A percentile compares a stretch with the other conserved stretches of the same genome.
Conservation (phyloP, 352 stramenopile genomes). For the Phytophthora melonis region DNA sequence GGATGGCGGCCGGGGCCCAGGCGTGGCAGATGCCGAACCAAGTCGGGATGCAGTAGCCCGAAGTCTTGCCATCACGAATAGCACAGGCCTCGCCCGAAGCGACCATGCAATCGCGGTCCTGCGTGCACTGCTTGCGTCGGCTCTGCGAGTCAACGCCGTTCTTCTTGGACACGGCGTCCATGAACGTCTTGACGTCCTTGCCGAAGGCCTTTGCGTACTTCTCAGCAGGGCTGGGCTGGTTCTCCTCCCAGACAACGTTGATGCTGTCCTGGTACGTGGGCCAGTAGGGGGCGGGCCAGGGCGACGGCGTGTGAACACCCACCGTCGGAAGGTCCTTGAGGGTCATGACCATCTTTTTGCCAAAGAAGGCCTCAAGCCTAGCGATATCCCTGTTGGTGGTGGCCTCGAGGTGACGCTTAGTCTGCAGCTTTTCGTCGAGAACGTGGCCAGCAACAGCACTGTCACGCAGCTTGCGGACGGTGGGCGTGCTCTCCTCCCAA, state of each 20-base stretch:
- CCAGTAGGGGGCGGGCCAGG: constrained; percentile 71
- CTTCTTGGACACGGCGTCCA: constrained; percentile 43
- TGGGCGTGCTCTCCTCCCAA: constrained; percentile 16
- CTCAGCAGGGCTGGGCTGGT: constrained; percentile 35
- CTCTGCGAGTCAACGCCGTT: constrained; percentile 45
- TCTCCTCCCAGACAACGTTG: constrained; percentile 48
- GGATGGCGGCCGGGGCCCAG: constrained; percentile 49
- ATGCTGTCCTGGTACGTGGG: constrained; percentile 71
- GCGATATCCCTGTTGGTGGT: constrained; percentile 32
- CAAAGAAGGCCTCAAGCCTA: constrained; percentile 21
- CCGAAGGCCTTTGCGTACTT: constrained; percentile 66
- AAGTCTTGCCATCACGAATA: constrained; percentile 31
- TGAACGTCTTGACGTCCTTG: constrained; percentile 45
- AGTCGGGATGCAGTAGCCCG: constrained; percentile 54
- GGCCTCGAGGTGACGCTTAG: constrained; percentile 31
- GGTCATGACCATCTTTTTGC: constrained; percentile 30
- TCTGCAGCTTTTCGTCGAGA: constrained; percentile 14
- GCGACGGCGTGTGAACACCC: constrained; percentile 22
- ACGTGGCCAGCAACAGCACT: background rate
- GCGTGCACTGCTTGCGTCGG: constrained; percentile 31
- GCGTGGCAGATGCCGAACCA: constrained; percentile 69
- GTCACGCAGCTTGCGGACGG: constrained; percentile 16
- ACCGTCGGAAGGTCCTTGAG: constrained; percentile 36
- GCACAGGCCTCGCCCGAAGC: constrained; percentile 39
- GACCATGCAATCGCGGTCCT: constrained; percentile 34